These are phyloP conservation scores for Labyrinthula sp. DNA, from an alignment of 352 stramenopile genomes.

Conservation along the genomic window DNA sequence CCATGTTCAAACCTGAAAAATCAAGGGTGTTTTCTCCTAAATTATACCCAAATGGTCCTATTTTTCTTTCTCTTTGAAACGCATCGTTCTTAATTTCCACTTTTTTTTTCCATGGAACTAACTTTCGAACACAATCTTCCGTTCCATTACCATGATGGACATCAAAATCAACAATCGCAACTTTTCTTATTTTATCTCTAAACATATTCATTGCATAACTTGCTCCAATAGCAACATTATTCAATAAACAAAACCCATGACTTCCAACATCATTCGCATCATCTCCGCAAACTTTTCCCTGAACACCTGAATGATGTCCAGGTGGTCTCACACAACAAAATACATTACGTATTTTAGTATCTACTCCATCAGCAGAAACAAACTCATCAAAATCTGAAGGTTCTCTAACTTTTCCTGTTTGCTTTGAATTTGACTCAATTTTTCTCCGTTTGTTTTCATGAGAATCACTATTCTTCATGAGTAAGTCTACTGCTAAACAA, in stretches of 20 bases:
- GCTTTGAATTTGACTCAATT: too few relatives aligned
- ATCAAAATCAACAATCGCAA: constrained; percentile 89
- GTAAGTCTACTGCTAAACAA: constrained; percentile 56
- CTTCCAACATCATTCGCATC: constrained; percentile 36
- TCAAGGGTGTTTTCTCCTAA: constrained; percentile 33
- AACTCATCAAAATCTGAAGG: too few relatives aligned
- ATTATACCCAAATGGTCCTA: constrained; percentile 40
- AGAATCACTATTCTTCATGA: too few relatives aligned
- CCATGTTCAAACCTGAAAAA: constrained; percentile 6
- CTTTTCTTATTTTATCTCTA: constrained; percentile 30
- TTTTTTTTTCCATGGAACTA: constrained; percentile 60
- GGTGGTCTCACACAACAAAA: constrained; percentile 87
- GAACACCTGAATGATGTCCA: constrained; percentile 49
- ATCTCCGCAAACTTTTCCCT: constrained; percentile 34
- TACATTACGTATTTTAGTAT: constrained; percentile 48
- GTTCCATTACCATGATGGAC: constrained; percentile 95
- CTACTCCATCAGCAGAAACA: too few relatives aligned
- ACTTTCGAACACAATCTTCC: constrained; percentile 73
- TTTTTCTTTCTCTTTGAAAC: constrained; percentile 64
- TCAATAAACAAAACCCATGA: constrained; percentile 80
- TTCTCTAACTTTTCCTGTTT: too few relatives aligned
- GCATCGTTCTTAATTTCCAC: constrained; percentile 52
- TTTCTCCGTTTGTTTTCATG: too few relatives aligned
- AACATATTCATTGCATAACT: constrained; percentile 65
- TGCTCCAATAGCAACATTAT: constrained; percentile 74